Conservation (phyloP, 1,284 basidiomycete genomes). For the Schizophyllum amplum region DNA sequence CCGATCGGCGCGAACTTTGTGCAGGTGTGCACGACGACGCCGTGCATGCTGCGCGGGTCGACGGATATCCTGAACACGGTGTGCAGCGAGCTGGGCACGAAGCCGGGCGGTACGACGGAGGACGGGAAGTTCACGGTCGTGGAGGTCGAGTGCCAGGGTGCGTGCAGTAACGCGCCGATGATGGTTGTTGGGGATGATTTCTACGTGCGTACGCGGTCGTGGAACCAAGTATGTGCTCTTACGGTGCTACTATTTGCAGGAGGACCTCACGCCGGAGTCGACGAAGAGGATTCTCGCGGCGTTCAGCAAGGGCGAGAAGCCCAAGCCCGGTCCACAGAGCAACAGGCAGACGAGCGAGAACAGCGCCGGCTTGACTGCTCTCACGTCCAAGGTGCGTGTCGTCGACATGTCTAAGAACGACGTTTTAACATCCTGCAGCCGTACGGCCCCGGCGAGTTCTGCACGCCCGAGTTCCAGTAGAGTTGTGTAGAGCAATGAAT, state of each 20-base stretch:
- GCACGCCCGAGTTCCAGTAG: not conserved
- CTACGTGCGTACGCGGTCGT: conserved; percentile 54
- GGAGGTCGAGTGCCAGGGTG: conserved; percentile 98
- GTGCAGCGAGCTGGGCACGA: conserved; percentile 76
- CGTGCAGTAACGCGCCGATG: conserved; percentile 99
- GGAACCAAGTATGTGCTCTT: conserved; percentile 4
- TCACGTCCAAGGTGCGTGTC: conserved; percentile 68
- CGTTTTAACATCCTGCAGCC: not conserved
- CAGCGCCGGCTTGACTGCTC: conserved; percentile 79
- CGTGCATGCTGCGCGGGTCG: conserved; percentile 94
- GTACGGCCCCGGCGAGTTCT: not conserved
- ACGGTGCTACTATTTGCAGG: conserved; percentile 38
- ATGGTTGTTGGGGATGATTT: conserved; percentile 95
- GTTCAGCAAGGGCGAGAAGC: conserved; percentile 80
- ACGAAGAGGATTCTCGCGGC: conserved; percentile 86
- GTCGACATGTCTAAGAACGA: not conserved
- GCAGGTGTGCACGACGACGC: conserved; percentile 98
- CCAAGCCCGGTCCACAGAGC: conserved; percentile 89
- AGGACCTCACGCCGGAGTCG: conserved; percentile 92
- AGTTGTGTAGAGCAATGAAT: not conserved
- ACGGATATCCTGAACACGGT: conserved; percentile 86
- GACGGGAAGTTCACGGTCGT: conserved; percentile 97
- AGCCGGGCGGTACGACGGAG: conserved; percentile 86
- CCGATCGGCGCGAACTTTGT: conserved; percentile 94
- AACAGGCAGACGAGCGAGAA: conserved; percentile 85